Evolutionary conservation across 169 alveolate genomes (phyloP).

Genomic region (Eimeria brunetti): DNA sequence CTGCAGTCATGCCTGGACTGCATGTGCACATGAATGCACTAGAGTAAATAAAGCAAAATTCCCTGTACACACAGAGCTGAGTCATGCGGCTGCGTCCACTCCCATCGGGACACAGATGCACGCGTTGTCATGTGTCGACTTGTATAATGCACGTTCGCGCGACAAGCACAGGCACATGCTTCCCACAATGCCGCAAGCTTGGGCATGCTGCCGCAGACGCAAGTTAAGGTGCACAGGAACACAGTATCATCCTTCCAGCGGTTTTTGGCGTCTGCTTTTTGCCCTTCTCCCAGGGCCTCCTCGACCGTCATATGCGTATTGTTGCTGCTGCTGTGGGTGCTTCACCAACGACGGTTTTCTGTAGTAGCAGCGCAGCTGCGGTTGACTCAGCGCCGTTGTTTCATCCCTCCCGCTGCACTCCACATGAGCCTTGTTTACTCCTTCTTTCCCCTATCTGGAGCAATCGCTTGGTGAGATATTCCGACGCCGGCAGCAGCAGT

Average conservation of each 20-base stretch:
- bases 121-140: not conserved
- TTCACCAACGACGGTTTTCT: slow-evolving; percentile 61
- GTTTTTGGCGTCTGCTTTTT: not conserved
- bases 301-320: slow-evolving; percentile 29
- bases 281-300: not conserved
- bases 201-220: not conserved
- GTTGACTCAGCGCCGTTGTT: slow-evolving; percentile 49
- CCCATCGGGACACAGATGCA: not conserved
- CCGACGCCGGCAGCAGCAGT: not conserved
- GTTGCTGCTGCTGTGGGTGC: slow-evolving; percentile 56
- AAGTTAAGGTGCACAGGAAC: not conserved
- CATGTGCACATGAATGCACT: not conserved
- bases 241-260: not conserved
- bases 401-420: slow-evolving; percentile 43
- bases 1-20: not conserved
- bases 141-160: not conserved
- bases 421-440: slow-evolving; percentile 51
- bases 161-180: not conserved
- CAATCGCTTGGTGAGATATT: slow-evolving; percentile 31
- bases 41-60: not conserved
- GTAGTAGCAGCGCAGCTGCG: slow-evolving; percentile 33
- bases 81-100: not conserved
- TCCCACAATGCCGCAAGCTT: not conserved
- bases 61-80: not conserved
- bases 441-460: slow-evolving; percentile 61